A percentile compares a stretch with the other conserved stretches of the same genome.
These are phyloP conservation scores for Magnolia changhungtana DNA, from an alignment of 164 flowering plant genomes.

Conservation along the genomic window DNA sequence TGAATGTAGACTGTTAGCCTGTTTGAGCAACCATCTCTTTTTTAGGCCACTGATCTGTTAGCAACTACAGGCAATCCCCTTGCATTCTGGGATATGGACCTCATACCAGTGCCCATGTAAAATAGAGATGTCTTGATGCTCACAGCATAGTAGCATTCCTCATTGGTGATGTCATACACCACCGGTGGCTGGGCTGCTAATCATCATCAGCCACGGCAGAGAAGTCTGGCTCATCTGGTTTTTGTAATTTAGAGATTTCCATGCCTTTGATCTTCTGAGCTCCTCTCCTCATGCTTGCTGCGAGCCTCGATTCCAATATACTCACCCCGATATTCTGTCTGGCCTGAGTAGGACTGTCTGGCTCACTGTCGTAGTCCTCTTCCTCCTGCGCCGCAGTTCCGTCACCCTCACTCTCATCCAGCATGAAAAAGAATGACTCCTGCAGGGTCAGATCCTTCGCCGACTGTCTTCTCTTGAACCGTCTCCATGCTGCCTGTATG, in stretches of 20 bases:
- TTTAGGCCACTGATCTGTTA: not conserved
- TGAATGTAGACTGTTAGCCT: not conserved
- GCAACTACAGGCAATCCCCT: not conserved
- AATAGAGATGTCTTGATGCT: too few species aligned
- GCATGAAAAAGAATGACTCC: conserved; percentile 39
- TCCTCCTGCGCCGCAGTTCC: conserved; percentile 30
- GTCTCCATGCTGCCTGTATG: conserved; percentile 91
- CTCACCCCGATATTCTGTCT: conserved; percentile 56
- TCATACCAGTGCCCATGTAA: too few species aligned
- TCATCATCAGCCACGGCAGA: conserved; percentile 56
- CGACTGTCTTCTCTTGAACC: conserved; percentile 54
- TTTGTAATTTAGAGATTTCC: conserved; percentile 54
- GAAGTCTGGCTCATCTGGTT: conserved; percentile 95
- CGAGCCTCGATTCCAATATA: conserved; percentile 71
- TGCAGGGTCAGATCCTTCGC: conserved; percentile 37
- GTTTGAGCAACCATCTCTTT: not conserved
- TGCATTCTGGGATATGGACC: not conserved
- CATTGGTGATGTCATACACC: not conserved
- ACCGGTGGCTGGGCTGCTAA: conserved; percentile 3
- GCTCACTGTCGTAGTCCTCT: conserved; percentile 17
- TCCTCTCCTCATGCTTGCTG: conserved; percentile 79
- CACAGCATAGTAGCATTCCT: too few species aligned
- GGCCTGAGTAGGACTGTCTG: conserved; percentile 30
- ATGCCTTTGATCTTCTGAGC: conserved; percentile 53
- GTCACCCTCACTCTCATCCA: conserved; percentile 22